Evolutionary conservation across 2,329 filamentous ascomycete species (phyloP).

Genomic region (Zopfia rhizophila): DNA sequence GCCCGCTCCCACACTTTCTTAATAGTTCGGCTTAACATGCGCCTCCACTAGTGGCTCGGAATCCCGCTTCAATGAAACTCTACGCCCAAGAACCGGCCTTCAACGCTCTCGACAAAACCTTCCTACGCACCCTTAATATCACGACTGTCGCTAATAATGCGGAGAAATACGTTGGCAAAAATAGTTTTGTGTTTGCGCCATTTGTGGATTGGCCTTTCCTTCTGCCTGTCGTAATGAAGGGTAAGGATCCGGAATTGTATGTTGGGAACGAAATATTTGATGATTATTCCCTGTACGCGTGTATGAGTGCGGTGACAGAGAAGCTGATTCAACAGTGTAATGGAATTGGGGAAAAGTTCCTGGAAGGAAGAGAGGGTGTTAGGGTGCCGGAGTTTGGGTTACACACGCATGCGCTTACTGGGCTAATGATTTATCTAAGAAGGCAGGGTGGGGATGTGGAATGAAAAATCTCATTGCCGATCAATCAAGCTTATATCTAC

Average conservation of each 20-base stretch:
- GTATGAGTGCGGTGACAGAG: conserved; percentile 33
- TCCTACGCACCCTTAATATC: conserved; percentile 38
- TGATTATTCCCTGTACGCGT: conserved; percentile 38
- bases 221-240: conserved; percentile 40
- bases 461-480: not conserved
- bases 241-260: conserved; percentile 43
- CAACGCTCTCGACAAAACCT: conserved; percentile 40
- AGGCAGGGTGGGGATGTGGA: conserved; percentile 18
- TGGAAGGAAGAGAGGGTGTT: conserved; percentile 24
- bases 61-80: conserved; percentile 15
- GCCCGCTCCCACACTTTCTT: no score
- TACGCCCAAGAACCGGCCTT: conserved; percentile 51
- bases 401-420: conserved; percentile 44
- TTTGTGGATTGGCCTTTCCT: conserved; percentile 51
- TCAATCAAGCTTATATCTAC: no score
- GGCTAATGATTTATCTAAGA: conserved; percentile 44
- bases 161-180: conserved; percentile 30
- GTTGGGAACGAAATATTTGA: conserved; percentile 50
- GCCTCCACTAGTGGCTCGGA: conserved; percentile 6
- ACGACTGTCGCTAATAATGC: conserved; percentile 23
- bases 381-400: conserved; percentile 40
- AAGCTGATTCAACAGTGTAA: conserved; percentile 40
- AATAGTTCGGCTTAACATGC: no score
- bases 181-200: conserved; percentile 46
- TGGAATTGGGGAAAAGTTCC: conserved; percentile 37